Evolutionary conservation across 2,329 filamentous ascomycete species (phyloP).

Genomic region (Colletotrichum graminicola): DNA sequence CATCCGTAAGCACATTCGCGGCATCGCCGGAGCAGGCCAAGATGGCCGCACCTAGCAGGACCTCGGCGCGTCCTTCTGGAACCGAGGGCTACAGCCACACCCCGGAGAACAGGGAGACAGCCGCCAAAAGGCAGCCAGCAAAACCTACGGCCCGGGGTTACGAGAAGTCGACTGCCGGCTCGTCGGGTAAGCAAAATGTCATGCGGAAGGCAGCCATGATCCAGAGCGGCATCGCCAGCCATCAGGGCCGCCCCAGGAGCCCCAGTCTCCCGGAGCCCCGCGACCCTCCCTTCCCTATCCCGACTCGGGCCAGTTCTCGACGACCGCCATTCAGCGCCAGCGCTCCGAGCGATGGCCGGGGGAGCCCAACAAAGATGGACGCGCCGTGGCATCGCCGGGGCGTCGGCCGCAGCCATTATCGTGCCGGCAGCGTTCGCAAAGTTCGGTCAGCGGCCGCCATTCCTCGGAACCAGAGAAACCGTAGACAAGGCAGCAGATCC

Average conservation of each 20-base stretch:
- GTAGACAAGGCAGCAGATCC: conserved; percentile 68
- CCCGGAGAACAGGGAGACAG: conserved; percentile 50
- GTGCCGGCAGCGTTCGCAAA: conserved; percentile 74
- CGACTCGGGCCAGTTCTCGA: conserved; percentile 87
- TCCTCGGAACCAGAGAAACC: conserved; percentile 64
- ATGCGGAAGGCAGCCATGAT: conserved; percentile 86
- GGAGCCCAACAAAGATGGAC: conserved; percentile 78
- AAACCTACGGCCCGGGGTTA: conserved; percentile 50
- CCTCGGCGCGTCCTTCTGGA: conserved; percentile 52
- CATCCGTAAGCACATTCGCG: conserved; percentile 51
- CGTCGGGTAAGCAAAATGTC: conserved; percentile 65
- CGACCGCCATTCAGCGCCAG: conserved; percentile 76
- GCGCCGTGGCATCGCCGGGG: conserved; percentile 68
- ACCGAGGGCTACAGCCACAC: conserved; percentile 61
- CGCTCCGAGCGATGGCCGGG: conserved; percentile 76
- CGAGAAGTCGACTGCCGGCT: conserved; percentile 55
- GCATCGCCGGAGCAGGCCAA: conserved; percentile 56
- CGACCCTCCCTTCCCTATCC: conserved; percentile 91
- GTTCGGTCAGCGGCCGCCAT: conserved; percentile 85
- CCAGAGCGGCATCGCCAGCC: conserved; percentile 79
- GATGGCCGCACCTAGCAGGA: conserved; percentile 45
- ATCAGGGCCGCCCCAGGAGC: conserved; percentile 73
- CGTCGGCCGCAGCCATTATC: conserved; percentile 62
- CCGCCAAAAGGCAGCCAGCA: conserved; percentile 49
- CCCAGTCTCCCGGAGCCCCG: conserved; percentile 71